Conservation (phyloP, 768 basidiomycete genomes). For the Hortiboletus campestris region DNA sequence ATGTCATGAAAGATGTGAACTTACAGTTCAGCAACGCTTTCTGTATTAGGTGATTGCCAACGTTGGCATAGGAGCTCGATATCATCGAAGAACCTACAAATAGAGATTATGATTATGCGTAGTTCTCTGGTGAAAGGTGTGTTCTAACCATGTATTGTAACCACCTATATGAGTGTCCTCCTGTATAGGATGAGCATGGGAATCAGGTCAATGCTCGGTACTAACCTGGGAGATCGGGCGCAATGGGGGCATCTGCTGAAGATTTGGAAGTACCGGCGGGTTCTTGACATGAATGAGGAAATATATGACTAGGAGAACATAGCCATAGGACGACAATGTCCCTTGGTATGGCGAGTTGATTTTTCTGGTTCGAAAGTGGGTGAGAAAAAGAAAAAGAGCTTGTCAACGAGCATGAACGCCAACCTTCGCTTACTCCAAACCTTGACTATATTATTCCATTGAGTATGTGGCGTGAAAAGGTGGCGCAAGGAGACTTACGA, state of each 20-base stretch:
- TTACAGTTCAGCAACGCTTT: constrained; percentile 90
- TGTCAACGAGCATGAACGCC: background rate
- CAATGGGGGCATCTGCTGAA: constrained; percentile 91
- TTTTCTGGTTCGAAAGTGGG: constrained; percentile 54
- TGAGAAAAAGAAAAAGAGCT: background rate
- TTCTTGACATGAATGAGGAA: constrained; percentile 98
- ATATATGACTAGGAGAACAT: constrained; percentile 96
- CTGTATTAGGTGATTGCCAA: constrained; percentile 93
- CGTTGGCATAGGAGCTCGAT: constrained; percentile 86
- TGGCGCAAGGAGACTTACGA: constrained; percentile 59
- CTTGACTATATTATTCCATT: constrained; percentile 64
- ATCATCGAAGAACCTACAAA: constrained; percentile 90
- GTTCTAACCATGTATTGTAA: constrained; percentile 72
- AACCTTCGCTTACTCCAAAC: constrained; percentile 97
- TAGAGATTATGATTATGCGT: constrained; percentile 9
- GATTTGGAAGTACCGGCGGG: constrained; percentile 92
- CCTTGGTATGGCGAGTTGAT: constrained; percentile 99
- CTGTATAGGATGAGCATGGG: constrained; percentile 35
- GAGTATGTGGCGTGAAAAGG: constrained; percentile 6
- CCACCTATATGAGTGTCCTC: constrained; percentile 80
- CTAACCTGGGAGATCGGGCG: constrained; percentile 78
- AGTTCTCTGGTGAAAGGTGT: constrained; percentile 5
- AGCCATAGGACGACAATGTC: constrained; percentile 95
- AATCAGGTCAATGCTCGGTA: constrained; percentile 6
- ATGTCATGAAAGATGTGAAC: constrained; percentile 26